phyloP scores from a whole-genome alignment of 2,329 filamentous ascomycete species.

The Talaromyces sp. region DNA sequence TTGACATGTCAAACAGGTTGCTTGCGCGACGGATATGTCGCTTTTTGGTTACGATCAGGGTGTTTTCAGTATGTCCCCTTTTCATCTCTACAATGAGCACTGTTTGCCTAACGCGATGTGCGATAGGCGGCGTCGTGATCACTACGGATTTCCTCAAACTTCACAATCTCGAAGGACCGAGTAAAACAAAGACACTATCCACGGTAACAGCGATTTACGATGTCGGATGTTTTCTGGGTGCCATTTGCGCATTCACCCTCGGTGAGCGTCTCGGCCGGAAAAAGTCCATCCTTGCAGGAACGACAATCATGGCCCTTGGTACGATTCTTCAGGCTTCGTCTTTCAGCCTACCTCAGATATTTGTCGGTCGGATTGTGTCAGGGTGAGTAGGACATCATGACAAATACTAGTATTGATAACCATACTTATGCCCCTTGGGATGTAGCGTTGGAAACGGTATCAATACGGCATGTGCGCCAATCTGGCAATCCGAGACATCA shows the following conservation, averaged over 20 bases:
- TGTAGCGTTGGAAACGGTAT: slow-evolving; percentile 52
- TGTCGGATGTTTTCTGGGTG: slow-evolving; percentile 63
- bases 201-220: slow-evolving; percentile 63
- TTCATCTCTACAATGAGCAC: not conserved
- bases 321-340: slow-evolving; percentile 53
- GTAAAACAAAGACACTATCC: slow-evolving; percentile 36
- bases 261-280: slow-evolving; percentile 53
- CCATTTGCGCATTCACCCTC: slow-evolving; percentile 43
- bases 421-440: not conserved
- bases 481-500: slow-evolving; percentile 55
- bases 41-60: slow-evolving; percentile 53
- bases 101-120: slow-evolving; percentile 22
- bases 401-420: not conserved
- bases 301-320: slow-evolving; percentile 52
- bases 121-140: slow-evolving; percentile 56
- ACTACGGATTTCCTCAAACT: slow-evolving; percentile 56
- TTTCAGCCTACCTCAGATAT: slow-evolving; percentile 52
- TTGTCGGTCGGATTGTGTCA: slow-evolving; percentile 50
- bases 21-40: slow-evolving; percentile 46
- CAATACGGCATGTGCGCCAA: slow-evolving; percentile 54
- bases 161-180: slow-evolving; percentile 47
- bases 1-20: slow-evolving; percentile 31
- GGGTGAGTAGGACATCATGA: not conserved
- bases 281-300: slow-evolving; percentile 50
- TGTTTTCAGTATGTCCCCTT: slow-evolving; percentile 47